Conservation (phyloP, 179 eudicot species). For the Vitellaria paradoxa region DNA sequence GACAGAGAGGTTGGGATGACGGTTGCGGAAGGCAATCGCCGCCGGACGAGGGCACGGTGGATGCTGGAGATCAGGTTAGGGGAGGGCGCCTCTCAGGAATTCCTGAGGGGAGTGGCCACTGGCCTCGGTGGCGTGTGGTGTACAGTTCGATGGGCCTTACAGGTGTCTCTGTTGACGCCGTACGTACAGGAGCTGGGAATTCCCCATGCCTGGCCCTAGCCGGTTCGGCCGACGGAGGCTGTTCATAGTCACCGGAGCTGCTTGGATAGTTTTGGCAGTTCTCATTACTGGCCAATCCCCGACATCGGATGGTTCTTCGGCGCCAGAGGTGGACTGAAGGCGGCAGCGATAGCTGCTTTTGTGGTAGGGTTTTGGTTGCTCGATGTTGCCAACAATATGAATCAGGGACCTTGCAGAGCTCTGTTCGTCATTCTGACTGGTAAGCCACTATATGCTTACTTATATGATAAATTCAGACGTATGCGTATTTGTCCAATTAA, state of each 20-base stretch:
- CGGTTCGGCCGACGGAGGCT: constrained; percentile 82
- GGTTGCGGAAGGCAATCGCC: constrained; percentile 15
- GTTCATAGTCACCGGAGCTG: constrained; percentile 62
- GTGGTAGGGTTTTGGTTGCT: constrained; percentile 94
- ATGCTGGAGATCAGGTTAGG: background rate
- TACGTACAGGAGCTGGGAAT: constrained; percentile 95
- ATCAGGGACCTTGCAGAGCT: constrained; percentile 74
- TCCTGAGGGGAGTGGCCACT: constrained; percentile 44
- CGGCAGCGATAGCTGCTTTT: constrained; percentile 64
- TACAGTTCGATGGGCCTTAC: constrained; percentile 98
- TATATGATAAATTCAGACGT: too few species aligned
- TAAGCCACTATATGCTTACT: constrained; percentile 12
- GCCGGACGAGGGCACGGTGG: constrained; percentile 1
- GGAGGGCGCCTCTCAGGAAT: constrained; percentile 39
- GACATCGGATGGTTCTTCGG: constrained; percentile 83
- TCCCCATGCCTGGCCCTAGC: constrained; percentile 81
- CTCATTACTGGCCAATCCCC: constrained; percentile 57
- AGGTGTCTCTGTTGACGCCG: constrained; percentile 80
- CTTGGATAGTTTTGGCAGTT: constrained; percentile 42
- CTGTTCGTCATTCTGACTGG: constrained; percentile 74
- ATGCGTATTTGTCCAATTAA: too few species aligned
- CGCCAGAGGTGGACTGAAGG: constrained; percentile 26
- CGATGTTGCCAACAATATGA: constrained; percentile 89
- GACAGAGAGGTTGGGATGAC: too few species aligned
- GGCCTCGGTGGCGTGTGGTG: constrained; percentile 83